Percentiles rank a stretch among this genome's conserved stretches.
Conservation (phyloP, 148 eudicot genomes). For the Fagopyrum tataricum region DNA sequence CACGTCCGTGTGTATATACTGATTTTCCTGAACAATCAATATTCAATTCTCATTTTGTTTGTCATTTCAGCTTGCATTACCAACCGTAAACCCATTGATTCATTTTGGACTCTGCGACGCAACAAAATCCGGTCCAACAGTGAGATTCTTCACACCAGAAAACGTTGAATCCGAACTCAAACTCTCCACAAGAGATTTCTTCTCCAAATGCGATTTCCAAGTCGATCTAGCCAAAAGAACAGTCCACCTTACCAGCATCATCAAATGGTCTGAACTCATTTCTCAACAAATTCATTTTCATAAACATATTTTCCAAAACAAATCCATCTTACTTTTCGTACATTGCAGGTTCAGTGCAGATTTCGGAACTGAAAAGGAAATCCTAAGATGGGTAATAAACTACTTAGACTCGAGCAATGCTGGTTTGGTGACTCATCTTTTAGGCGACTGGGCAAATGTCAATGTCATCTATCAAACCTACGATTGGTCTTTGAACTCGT, state of each 20-base stretch:
- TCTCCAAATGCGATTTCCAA: constrained; percentile 49
- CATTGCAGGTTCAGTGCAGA: constrained; percentile 68
- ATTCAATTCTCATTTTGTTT: background rate
- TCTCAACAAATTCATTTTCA: background rate
- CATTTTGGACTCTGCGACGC: constrained; percentile 91
- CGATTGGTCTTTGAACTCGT: constrained; percentile 73
- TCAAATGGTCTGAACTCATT: constrained; percentile 50
- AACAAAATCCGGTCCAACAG: constrained; percentile 65
- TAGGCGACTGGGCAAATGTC: constrained; percentile 59
- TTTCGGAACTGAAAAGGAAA: constrained; percentile 72
- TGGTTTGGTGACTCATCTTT: constrained; percentile 78
- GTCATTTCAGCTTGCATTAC: constrained; percentile 43
- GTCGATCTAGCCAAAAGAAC: constrained; percentile 79
- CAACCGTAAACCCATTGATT: constrained; percentile 53
- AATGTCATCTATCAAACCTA: constrained; percentile 52
- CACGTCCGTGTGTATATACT: too few relatives aligned
- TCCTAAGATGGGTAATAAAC: constrained; percentile 49
- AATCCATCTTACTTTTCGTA: background rate
- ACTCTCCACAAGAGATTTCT: constrained; percentile 65
- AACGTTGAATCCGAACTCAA: constrained; percentile 65
- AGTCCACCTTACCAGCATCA: constrained; percentile 47
- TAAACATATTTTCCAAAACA: background rate
- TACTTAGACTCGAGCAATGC: constrained; percentile 78
- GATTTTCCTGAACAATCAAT: too few relatives aligned
- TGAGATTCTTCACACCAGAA: constrained; percentile 64